phyloP scores from a whole-genome alignment of 2,329 filamentous ascomycete genomes.

The Fusarium burgessii region DNA sequence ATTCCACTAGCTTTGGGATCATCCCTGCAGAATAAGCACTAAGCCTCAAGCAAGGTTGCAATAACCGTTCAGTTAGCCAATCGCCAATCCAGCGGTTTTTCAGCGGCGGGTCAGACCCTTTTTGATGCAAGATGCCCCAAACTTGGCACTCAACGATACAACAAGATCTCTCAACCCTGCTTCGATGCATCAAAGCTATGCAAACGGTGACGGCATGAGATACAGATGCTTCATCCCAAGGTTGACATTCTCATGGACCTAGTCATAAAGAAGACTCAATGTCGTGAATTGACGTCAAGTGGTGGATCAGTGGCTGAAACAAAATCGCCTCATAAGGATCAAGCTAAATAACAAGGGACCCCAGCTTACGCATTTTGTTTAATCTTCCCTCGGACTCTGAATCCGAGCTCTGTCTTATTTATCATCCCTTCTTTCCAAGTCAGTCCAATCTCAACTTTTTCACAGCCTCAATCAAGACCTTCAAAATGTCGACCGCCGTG shows the following conservation, averaged over 20 bases:
- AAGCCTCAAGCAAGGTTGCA: neutral
- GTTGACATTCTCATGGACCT: too few relatives aligned
- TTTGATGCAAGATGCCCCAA: neutral
- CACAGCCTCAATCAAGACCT: neutral
- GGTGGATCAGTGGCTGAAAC: constrained; percentile 14
- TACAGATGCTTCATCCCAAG: too few relatives aligned
- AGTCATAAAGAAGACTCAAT: too few relatives aligned
- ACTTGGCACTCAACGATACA: neutral
- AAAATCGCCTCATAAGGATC: neutral
- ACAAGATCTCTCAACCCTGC: neutral
- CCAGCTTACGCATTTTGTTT: constrained; percentile 8
- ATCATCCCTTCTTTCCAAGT: neutral
- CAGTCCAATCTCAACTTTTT: neutral
- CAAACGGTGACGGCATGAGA: fast-evolving
- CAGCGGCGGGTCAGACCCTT: neutral
- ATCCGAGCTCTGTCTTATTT: neutral
- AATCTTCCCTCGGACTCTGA: constrained; percentile 4
- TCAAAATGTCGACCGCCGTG: constrained; percentile 19
- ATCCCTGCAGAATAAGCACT: constrained; percentile 19
- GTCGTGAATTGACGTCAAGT: neutral
- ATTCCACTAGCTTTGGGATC: neutral
- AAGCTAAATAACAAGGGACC: neutral
- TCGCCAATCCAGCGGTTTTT: neutral
- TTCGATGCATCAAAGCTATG: fast-evolving
- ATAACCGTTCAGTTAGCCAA: neutral